phyloP scores from a whole-genome alignment of 2,329 filamentous ascomycete species.

The Calonectria pteridis region DNA sequence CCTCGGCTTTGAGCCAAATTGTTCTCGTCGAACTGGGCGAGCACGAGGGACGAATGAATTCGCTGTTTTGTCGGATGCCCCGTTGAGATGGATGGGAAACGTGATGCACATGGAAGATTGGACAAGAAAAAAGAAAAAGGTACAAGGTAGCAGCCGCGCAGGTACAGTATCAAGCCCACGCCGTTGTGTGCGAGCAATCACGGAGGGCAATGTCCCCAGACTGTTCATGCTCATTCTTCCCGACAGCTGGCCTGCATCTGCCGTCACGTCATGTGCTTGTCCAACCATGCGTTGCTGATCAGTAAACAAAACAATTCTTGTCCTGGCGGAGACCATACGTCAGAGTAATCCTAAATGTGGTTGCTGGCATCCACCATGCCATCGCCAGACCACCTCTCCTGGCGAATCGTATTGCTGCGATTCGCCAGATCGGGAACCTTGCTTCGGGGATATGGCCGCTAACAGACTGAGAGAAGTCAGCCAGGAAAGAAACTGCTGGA shows the following conservation, averaged over 20 bases:
- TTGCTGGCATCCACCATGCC: neutral
- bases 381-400: neutral
- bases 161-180: neutral
- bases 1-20: neutral
- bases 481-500: neutral
- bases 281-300: neutral
- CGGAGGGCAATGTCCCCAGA: neutral
- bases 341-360: neutral
- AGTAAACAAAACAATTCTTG: neutral
- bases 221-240: neutral
- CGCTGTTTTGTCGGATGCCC: constrained; percentile 20
- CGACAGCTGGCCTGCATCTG: neutral
- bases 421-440: neutral
- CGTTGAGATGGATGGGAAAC: neutral
- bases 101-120: neutral
- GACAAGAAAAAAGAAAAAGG: neutral
- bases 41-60: constrained; percentile 31
- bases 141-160: neutral
- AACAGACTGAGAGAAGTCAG: neutral
- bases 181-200: neutral
- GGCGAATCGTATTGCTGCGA: neutral
- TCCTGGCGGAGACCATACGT: neutral
- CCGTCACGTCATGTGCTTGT: neutral
- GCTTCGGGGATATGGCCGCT: neutral
- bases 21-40: constrained; percentile 33